Evolutionary conservation across 2,329 filamentous ascomycete species (phyloP).

Genomic region (Paraconiothyrium sp.): DNA sequence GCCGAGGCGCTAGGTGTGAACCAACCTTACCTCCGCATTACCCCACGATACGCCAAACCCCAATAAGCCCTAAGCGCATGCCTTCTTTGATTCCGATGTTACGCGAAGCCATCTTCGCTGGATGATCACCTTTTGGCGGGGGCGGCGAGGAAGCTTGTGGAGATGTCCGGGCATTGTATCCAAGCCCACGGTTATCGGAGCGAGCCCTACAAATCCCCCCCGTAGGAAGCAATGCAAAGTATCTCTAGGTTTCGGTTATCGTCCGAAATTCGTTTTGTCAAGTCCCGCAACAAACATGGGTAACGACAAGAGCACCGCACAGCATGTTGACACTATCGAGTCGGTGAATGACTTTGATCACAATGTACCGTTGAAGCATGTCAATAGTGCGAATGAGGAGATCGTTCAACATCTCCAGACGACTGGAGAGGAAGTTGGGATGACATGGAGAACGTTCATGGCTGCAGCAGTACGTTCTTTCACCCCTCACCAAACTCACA

Average conservation of each 20-base stretch:
- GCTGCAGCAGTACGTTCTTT: constrained; percentile 25
- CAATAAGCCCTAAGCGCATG: constrained; percentile 13
- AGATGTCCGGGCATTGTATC: constrained; percentile 15
- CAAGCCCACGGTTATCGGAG: constrained; percentile 8
- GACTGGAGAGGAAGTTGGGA: constrained; percentile 43
- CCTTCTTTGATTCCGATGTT: constrained; percentile 21
- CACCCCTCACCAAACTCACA: background rate
- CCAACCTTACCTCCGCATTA: constrained; percentile 18
- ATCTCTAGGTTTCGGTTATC: background rate
- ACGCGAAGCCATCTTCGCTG: constrained; percentile 20
- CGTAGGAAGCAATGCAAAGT: constrained; percentile 12
- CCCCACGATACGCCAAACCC: constrained; percentile 19
- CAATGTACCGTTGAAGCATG: constrained; percentile 17
- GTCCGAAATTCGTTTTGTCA: background rate
- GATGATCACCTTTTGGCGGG: constrained; percentile 15
- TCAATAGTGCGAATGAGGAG: constrained; percentile 36
- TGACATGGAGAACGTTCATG: constrained; percentile 39
- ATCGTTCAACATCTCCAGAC: constrained; percentile 40
- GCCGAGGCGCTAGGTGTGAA: constrained; percentile 24
- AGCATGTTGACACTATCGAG: constrained; percentile 33
- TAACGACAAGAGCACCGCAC: constrained; percentile 24
- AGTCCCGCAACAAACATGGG: constrained; percentile 20
- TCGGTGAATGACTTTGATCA: constrained; percentile 24
- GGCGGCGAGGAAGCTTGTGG: constrained; percentile 7
- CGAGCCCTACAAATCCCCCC: constrained; percentile 14